phyloP scores from a whole-genome alignment of 2,329 filamentous ascomycete genomes.

The Fusarium vanettenii region DNA sequence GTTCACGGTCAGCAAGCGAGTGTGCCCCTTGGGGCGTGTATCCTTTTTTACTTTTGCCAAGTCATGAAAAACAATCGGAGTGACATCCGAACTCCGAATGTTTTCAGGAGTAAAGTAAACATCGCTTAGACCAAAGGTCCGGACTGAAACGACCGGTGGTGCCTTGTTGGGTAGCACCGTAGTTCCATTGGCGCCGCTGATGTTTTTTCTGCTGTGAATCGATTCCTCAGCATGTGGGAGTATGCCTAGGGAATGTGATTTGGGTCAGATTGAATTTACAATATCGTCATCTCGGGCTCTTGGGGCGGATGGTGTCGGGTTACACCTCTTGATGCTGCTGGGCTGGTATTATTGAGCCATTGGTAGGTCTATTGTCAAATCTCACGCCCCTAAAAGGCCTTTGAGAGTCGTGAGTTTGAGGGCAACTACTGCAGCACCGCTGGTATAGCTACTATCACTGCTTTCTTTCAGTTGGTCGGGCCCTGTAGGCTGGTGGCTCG shows the following conservation, averaged over 20 bases:
- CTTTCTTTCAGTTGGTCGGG: neutral
- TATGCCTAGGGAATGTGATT: neutral
- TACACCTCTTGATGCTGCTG: neutral
- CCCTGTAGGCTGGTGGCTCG: neutral
- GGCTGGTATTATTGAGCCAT: neutral
- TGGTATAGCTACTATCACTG: neutral
- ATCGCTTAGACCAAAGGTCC: neutral
- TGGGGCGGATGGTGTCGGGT: neutral
- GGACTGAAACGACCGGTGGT: neutral
- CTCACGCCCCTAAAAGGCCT: neutral
- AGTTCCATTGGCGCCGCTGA: neutral
- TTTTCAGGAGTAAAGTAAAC: neutral
- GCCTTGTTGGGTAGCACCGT: neutral
- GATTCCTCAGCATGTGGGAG: neutral
- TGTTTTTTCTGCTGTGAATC: neutral
- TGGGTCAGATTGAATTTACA: neutral
- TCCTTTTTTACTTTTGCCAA: neutral
- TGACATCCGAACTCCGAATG: neutral
- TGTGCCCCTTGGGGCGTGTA: neutral
- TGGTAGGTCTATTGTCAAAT: neutral
- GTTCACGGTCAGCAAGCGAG: neutral
- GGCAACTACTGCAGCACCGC: neutral
- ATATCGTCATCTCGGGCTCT: neutral
- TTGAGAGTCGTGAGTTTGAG: neutral
- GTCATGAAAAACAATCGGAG: neutral